phyloP scores from a whole-genome alignment of 2,329 filamentous ascomycete species.

The Penicillium sclerotigenum region DNA sequence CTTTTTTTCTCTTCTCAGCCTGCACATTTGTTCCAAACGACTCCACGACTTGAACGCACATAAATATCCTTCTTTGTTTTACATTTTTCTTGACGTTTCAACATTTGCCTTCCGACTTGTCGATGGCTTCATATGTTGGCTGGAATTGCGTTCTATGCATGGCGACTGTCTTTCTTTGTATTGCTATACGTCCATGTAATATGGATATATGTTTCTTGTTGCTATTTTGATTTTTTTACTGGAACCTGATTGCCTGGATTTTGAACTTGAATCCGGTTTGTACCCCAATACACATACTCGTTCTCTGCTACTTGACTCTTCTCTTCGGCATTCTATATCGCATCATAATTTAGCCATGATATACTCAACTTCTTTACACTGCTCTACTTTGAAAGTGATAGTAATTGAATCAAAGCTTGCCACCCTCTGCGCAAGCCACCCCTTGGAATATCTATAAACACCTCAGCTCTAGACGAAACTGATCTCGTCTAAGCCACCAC shows the following conservation, averaged over 20 bases:
- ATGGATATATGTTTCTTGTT: conserved; percentile 8
- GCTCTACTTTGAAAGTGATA: background rate
- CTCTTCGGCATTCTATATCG: background rate
- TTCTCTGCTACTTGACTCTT: background rate
- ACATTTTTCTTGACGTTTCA: background rate
- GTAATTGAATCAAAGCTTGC: background rate
- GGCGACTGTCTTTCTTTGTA: conserved; percentile 3
- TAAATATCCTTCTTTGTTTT: conserved; percentile 6
- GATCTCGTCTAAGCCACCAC: background rate
- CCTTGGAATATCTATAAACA: background rate
- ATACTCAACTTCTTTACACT: background rate
- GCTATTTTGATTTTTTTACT: background rate
- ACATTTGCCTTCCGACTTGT: background rate
- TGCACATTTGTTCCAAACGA: background rate
- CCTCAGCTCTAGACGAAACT: background rate
- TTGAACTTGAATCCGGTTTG: too few relatives aligned
- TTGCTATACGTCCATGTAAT: conserved; percentile 2
- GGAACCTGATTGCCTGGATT: too few relatives aligned
- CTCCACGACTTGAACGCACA: conserved; percentile 2
- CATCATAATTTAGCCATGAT: background rate
- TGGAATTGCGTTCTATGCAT: conserved; percentile 4
- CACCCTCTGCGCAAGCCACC: background rate
- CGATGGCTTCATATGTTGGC: background rate
- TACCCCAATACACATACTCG: too few relatives aligned
- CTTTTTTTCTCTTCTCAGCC: background rate